A percentile compares a stretch with the other conserved stretches of the same genome.
phyloP scores from a whole-genome alignment of 2,329 filamentous ascomycete genomes.

The Beauveria rudraprayagi region DNA sequence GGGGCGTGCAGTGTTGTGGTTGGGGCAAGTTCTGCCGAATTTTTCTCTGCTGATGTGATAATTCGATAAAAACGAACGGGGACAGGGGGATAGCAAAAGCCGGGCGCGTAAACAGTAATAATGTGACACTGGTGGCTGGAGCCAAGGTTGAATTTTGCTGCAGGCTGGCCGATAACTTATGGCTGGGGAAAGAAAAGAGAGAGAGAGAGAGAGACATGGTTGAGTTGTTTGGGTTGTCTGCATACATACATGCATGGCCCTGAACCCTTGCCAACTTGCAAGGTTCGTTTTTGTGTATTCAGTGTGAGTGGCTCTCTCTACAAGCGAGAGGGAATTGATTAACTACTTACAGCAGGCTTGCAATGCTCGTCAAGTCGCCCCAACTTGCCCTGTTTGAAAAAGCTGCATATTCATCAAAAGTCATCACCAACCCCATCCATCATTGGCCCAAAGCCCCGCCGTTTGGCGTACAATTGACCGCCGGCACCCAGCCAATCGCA shows the following conservation, averaged over 20 bases:
- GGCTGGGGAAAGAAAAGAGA: neutral
- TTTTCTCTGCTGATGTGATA: neutral
- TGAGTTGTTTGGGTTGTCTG: too few relatives aligned
- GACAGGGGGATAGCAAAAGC: neutral
- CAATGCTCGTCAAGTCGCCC: too few relatives aligned
- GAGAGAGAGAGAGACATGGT: neutral
- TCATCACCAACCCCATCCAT: neutral
- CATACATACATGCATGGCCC: too few relatives aligned
- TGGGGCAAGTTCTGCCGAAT: too few relatives aligned
- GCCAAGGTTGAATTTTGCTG: neutral
- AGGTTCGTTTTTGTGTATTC: too few relatives aligned
- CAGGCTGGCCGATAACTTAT: neutral
- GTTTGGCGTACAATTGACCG: neutral
- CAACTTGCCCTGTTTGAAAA: too few relatives aligned
- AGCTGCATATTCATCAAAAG: too few relatives aligned
- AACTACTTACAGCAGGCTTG: too few relatives aligned
- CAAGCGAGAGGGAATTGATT: too few relatives aligned
- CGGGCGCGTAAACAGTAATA: constrained; percentile 2
- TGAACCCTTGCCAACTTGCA: too few relatives aligned
- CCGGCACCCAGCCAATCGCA: neutral
- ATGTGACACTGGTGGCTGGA: neutral
- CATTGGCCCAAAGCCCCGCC: neutral
- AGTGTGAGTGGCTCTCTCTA: too few relatives aligned
- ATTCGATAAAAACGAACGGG: neutral
- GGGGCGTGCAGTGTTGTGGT: neutral